A percentile compares a stretch with the other conserved stretches of the same genome.
Evolutionary conservation across 1,139 yeast species (phyloP).

Genomic region (Pneumocystis carinii): DNA sequence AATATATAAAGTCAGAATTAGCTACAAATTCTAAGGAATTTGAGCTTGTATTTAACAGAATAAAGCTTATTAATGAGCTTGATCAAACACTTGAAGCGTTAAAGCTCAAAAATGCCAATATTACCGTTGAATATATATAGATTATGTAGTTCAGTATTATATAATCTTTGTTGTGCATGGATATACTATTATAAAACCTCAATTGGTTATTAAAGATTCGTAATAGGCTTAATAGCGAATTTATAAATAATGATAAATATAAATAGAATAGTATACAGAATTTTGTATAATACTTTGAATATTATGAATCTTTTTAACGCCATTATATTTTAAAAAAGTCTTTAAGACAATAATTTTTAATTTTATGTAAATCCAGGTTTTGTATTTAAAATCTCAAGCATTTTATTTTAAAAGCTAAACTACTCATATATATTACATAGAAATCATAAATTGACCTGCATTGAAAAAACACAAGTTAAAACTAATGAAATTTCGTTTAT

Average conservation of each 20-base stretch:
- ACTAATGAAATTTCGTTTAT: no score
- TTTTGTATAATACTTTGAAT: neutral
- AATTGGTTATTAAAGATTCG: neutral
- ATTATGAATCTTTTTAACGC: neutral
- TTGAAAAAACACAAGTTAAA: no score
- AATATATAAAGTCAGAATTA: conserved; percentile 38
- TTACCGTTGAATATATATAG: conserved; percentile 43
- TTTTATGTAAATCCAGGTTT: neutral
- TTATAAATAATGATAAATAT: neutral
- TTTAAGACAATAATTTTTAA: neutral
- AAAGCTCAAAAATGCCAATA: conserved; percentile 66
- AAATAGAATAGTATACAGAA: neutral
- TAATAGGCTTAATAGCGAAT: neutral
- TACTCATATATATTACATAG: no score
- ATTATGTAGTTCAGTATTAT: neutral
- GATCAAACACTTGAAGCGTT: conserved; percentile 54
- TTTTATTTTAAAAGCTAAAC: no score
- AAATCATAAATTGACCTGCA: no score
- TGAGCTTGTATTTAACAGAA: conserved; percentile 46
- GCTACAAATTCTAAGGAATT: conserved; percentile 39
- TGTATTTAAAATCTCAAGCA: neutral
- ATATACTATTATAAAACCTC: neutral
- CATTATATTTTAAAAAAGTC: neutral
- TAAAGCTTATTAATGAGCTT: conserved; percentile 46
- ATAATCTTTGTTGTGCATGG: neutral